phyloP scores from a whole-genome alignment of 2,329 filamentous ascomycete genomes.

The Talaromyces sp. region DNA sequence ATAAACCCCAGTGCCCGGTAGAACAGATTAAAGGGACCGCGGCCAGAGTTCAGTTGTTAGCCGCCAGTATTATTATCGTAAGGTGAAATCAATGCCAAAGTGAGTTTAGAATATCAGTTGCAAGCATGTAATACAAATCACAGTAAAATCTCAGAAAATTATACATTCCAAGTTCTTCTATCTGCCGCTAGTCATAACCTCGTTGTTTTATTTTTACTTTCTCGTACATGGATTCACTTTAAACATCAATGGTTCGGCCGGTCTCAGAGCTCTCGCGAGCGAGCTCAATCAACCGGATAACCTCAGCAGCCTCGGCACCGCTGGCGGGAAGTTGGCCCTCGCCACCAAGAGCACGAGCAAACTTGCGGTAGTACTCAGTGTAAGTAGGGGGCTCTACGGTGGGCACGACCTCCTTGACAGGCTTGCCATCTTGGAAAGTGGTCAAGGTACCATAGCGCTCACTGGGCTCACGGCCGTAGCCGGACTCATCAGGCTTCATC shows the following conservation, averaged over 20 bases:
- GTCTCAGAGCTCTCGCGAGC: slow-evolving; percentile 56
- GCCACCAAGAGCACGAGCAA: slow-evolving; percentile 58
- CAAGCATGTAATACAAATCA: no score
- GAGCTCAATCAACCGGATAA: slow-evolving; percentile 60
- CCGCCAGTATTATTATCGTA: no score
- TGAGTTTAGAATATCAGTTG: no score
- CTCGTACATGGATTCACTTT: slow-evolving; percentile 14
- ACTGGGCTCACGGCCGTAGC: slow-evolving; percentile 66
- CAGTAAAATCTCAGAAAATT: no score
- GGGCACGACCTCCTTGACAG: slow-evolving; percentile 55
- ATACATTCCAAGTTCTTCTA: slow-evolving; percentile 2
- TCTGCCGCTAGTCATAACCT: slow-evolving; percentile 19
- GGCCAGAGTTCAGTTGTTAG: no score
- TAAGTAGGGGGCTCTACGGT: slow-evolving; percentile 71
- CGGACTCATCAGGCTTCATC: slow-evolving; percentile 60
- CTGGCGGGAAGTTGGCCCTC: slow-evolving; percentile 58
- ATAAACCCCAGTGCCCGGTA: no score
- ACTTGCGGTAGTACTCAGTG: slow-evolving; percentile 63
- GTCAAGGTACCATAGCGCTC: slow-evolving; percentile 62
- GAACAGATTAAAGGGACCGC: no score
- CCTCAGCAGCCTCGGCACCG: slow-evolving; percentile 55
- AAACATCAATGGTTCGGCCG: slow-evolving; percentile 52
- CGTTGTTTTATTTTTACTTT: slow-evolving; percentile 7
- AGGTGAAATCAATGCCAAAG: no score
- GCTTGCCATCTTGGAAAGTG: slow-evolving; percentile 56